phyloP scores from a whole-genome alignment of 1,284 basidiomycete species.

The Pulveroboletus sp. region DNA sequence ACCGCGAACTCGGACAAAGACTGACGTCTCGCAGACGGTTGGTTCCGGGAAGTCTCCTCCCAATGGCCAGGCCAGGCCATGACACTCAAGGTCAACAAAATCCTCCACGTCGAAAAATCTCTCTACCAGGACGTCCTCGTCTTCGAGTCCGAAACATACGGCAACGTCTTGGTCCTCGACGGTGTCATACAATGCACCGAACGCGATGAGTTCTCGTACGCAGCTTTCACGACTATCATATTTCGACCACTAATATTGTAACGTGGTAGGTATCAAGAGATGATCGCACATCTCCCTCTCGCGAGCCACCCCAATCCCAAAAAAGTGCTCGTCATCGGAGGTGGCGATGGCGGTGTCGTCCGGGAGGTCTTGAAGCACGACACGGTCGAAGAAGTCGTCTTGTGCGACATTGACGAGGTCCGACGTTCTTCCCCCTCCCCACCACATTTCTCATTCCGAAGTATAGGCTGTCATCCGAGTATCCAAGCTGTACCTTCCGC shows the following conservation, averaged over 20 bases:
- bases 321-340: conserved; percentile 95
- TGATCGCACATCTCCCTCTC: conserved; percentile 97
- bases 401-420: conserved; percentile 98
- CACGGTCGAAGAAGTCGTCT: conserved; percentile 87
- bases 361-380: conserved; percentile 97
- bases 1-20: neutral
- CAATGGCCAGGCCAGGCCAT: conserved; percentile 98
- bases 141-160: conserved; percentile 92
- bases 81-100: conserved; percentile 94
- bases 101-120: conserved; percentile 93
- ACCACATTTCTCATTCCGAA: neutral
- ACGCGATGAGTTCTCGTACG: conserved; percentile 96
- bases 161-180: conserved; percentile 95
- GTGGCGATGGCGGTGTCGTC: conserved; percentile 95
- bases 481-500: conserved; percentile 90
- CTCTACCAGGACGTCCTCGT: conserved; percentile 95
- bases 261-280: conserved; percentile 89
- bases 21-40: conserved; percentile 68
- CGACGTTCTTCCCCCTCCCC: conserved; percentile 12
- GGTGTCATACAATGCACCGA: conserved; percentile 97
- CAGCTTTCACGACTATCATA: conserved; percentile 23
- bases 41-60: conserved; percentile 96
- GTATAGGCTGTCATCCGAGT: conserved; percentile 90
- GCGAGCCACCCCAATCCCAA: conserved; percentile 96
- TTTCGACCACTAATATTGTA: neutral